Evolutionary conservation across 306 rosid genomes (phyloP).

Genomic region (Glycine soja): DNA sequence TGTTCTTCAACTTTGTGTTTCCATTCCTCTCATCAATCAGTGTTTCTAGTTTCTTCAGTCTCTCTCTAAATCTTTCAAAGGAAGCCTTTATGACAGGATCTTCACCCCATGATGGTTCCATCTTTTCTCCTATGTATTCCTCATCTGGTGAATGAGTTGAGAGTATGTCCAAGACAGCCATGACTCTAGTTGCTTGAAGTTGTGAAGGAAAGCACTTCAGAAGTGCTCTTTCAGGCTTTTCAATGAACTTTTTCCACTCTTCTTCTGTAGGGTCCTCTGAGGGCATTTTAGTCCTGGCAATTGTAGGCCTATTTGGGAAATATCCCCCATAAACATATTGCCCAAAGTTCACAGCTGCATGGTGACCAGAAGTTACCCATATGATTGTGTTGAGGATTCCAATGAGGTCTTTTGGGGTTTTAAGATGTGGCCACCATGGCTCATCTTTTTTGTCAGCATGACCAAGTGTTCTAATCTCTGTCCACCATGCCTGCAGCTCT

Average conservation of each 20-base stretch:
- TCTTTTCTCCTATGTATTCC: slow-evolving; percentile 71
- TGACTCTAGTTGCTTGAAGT: slow-evolving; percentile 66
- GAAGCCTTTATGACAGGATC: slow-evolving; percentile 65
- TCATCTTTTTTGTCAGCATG: slow-evolving; percentile 82
- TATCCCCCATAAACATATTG: slow-evolving; percentile 73
- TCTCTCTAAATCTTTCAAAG: slow-evolving; percentile 63
- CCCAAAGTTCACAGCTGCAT: slow-evolving; percentile 84
- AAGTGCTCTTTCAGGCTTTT: slow-evolving; percentile 63
- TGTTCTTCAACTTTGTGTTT: slow-evolving; percentile 57
- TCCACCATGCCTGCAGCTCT: slow-evolving; percentile 96
- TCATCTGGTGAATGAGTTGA: slow-evolving; percentile 87
- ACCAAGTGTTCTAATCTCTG: slow-evolving; percentile 67
- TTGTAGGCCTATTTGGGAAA: slow-evolving; percentile 77
- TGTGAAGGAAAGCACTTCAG: slow-evolving; percentile 74
- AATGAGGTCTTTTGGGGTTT: slow-evolving; percentile 65
- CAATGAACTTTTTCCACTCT: slow-evolving; percentile 52
- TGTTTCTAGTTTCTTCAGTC: slow-evolving; percentile 58
- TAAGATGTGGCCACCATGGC: slow-evolving; percentile 80
- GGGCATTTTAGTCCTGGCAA: slow-evolving; percentile 71
- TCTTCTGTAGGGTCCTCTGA: slow-evolving; percentile 59
- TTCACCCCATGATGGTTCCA: slow-evolving; percentile 73
- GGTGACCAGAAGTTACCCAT: slow-evolving; percentile 82
- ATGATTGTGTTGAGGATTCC: slow-evolving; percentile 58
- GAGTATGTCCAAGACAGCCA: slow-evolving; percentile 72
- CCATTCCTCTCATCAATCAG: slow-evolving; percentile 68